Base-by-base conservation (phyloP, 1,284 basidiomycete genomes). In the Sanghuangporus sanghuang region DNA sequence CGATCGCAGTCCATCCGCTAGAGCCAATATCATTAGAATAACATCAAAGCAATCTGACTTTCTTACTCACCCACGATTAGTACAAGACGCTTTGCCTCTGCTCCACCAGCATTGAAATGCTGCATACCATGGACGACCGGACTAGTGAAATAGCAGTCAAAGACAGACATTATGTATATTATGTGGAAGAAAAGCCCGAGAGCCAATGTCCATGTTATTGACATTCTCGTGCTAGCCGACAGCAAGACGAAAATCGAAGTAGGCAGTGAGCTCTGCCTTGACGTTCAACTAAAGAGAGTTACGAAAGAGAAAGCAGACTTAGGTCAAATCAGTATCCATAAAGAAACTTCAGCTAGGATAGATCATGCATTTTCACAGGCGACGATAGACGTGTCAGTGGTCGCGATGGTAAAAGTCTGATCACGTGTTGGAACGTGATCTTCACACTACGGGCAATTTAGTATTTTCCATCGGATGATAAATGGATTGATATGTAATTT, bases 81-180 rank as follows among this genome's bases (percentile, higher is more conserved):
- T 5, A 94, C 91, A 21, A 94, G 79, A 1, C 93, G 81, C 68
- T 89, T 87, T 3, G 92, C 85, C 64, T 85, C 81, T 44, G 81
- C 77, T 6, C 69, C 66, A 16, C 73, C 73, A 1, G 80, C 72
- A 12, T 76, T 78, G 70, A 85, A 80, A 55, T 80, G 82, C 67
- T 78, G 72, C 87, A 89, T 91, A 57, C 90, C 89, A 79, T 84
- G 81, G 27, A 89, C 87, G 6, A 91, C 88, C 0, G 90, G 88
- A 66, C 86, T 89, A 23, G 85, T 90, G 70, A 96, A 96, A 74
- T 96, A 95, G 74, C 93, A 93, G 75, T 95, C 92, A 74, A 95
- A 96, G 38, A 95, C 86, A 27, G 87, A 85, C 63, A 81, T 79
- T 66, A 92, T 86, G 73, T 85, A 91, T 7, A 87, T 77, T 57